phyloP scores from a whole-genome alignment of 2,329 filamentous ascomycete species.

The Orbilia quercus region DNA sequence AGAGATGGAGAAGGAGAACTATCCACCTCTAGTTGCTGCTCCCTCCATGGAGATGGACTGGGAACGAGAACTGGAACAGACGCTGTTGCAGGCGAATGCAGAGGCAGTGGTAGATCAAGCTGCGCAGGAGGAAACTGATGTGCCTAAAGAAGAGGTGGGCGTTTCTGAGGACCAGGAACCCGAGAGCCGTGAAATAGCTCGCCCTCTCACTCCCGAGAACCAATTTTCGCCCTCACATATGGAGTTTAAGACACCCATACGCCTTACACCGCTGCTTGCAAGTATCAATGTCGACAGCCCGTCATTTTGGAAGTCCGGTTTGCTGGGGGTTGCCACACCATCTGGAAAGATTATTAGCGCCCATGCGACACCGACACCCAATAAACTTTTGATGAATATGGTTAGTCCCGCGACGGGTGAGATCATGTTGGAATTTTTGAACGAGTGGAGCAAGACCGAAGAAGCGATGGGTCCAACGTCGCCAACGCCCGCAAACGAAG shows the following conservation, averaged over 20 bases:
- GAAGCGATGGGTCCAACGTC: conserved; percentile 59
- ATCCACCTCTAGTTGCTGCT: conserved; percentile 65
- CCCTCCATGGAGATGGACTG: conserved; percentile 64
- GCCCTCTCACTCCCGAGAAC: conserved; percentile 39
- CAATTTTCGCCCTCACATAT: conserved; percentile 34
- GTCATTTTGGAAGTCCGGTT: conserved; percentile 51
- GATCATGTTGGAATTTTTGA: conserved; percentile 53
- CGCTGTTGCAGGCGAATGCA: conserved; percentile 69
- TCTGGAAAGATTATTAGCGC: conserved; percentile 46
- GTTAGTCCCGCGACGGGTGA: conserved; percentile 48
- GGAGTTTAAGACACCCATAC: conserved; percentile 53
- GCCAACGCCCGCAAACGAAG: conserved; percentile 59
- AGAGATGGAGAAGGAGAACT: conserved; percentile 63
- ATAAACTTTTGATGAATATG: conserved; percentile 43
- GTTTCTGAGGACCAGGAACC: conserved; percentile 15
- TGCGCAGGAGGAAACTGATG: conserved; percentile 8
- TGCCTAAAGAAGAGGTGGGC: not conserved
- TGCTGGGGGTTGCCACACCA: conserved; percentile 50
- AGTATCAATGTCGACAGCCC: conserved; percentile 54
- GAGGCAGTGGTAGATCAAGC: conserved; percentile 61
- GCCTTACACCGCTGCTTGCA: conserved; percentile 49
- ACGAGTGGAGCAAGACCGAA: conserved; percentile 53
- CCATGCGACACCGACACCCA: conserved; percentile 47
- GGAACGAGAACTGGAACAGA: conserved; percentile 65
- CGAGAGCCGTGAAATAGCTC: conserved; percentile 21